Base-by-base conservation (phyloP, 331 rosid species). In the Malus hybrid region DNA sequence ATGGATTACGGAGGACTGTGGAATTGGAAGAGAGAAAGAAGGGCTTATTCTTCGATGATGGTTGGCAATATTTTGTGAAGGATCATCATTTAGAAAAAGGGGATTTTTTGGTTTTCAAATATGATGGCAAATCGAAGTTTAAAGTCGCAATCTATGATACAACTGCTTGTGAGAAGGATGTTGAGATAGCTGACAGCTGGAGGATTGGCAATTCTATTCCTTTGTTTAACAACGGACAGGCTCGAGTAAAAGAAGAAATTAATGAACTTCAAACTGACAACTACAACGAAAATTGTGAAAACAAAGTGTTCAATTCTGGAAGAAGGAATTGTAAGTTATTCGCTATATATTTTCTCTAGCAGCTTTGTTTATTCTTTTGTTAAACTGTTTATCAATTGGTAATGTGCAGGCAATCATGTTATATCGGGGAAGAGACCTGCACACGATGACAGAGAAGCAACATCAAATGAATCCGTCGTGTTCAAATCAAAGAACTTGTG, bases 61-160 rank as follows among this genome's bases (percentile, higher is more conserved):
- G 74, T 50, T 70, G 74, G 74, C 44, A 70, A 39, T 36, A 22
- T 70, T 70, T 70, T 70, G 74, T 50, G 44, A 70, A 48, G 39
- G 24, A 26, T 70, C 61, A 70, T 70, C 3, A 1, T 18, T 70
- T 70, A 44, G 26, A 70, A 24, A 3, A 3, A 18, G 74, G 62
- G 42, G 74, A 70, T 70, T 30, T 70, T 24, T 10, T 70, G 62
- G 74, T 70, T 70, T 70, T 70, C 3, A 14, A 10, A 16, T 70
- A 50, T n/a, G 14, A 24, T 50, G 42, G 24, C 1, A 14, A 24
- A 19, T 70, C 74, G 16, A 48, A 28, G 42, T 70, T 70, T 15
- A 15, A 30, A 18, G 62, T 53, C 9, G 13, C 13, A 70, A 24
- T 50, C 42, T 70, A 14, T 48, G 74, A 70, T 19, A 26, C 24